Conservation (phyloP, 495 filamentous ascomycete species). For the Bombardia bombarda region DNA sequence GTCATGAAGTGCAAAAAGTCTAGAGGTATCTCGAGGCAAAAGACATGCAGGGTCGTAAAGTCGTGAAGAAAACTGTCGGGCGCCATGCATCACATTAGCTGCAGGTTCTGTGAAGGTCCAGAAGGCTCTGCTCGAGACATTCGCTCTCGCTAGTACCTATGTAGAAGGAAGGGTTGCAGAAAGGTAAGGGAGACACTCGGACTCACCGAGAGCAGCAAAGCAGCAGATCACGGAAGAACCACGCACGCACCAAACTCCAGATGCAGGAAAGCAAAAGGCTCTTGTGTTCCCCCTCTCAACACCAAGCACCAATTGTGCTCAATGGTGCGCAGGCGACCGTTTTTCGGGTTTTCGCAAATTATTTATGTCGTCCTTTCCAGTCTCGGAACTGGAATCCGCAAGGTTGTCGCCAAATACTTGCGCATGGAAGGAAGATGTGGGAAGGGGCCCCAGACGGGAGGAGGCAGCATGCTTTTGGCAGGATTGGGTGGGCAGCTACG, state of each 20-base stretch:
- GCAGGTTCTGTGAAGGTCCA: neutral
- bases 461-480: conserved; percentile 13
- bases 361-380: too few relatives aligned
- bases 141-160: too few relatives aligned
- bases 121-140: neutral
- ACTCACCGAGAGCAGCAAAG: conserved; percentile 10
- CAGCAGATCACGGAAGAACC: conserved; percentile 3
- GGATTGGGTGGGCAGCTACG: conserved; percentile 9
- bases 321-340: too few relatives aligned
- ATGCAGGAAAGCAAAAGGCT: conserved; percentile 7
- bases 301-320: too few relatives aligned
- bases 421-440: conserved; percentile 2
- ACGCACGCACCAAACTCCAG: conserved; percentile 14
- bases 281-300: too few relatives aligned
- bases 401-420: conserved; percentile 8
- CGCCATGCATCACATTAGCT: neutral
- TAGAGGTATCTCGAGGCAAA: conserved; percentile 29
- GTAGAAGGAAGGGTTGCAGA: neutral
- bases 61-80: conserved; percentile 8
- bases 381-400: neutral
- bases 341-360: too few relatives aligned
- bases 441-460: conserved; percentile 5
- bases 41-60: conserved; percentile 27
- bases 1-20: conserved; percentile 16
- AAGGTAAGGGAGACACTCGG: neutral